Evolutionary conservation across 2,329 filamentous ascomycete genomes (phyloP).

Genomic region (Zymoseptoria pseudotritici): DNA sequence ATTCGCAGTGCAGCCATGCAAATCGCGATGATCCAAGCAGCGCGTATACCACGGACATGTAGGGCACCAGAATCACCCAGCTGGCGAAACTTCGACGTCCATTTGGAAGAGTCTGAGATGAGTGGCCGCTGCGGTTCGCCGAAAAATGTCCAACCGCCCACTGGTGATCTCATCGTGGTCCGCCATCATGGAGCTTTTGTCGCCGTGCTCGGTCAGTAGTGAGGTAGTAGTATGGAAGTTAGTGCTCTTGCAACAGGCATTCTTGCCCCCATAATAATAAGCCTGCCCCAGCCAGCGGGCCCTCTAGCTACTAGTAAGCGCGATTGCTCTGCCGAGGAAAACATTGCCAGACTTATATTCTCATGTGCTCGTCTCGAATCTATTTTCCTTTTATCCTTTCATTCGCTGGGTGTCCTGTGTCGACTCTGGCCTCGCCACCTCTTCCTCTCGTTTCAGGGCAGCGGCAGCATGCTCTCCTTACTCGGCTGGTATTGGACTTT

Average conservation of each 20-base stretch:
- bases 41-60: no score
- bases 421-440: conserved; percentile 20
- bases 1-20: background rate
- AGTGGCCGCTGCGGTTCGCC: background rate
- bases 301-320: conserved; percentile 25
- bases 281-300: conserved; percentile 16
- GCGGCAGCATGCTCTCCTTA: conserved; percentile 27
- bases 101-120: background rate
- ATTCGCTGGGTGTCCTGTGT: conserved; percentile 21
- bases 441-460: conserved; percentile 26
- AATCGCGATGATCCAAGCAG: background rate
- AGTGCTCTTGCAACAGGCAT: background rate
- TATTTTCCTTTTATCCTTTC: conserved; percentile 18
- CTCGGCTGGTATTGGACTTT: conserved; percentile 26
- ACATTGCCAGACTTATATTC: conserved; percentile 26
- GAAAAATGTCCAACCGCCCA: background rate
- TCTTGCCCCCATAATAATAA: conserved; percentile 12
- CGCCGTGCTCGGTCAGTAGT: background rate
- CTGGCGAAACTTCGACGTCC: background rate
- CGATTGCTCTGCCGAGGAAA: conserved; percentile 26
- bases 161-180: conserved; percentile 10
- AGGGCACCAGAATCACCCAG: background rate
- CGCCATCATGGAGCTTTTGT: background rate
- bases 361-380: conserved; percentile 19
- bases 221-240: background rate